Base-by-base conservation (phyloP, 2,329 filamentous ascomycete species). In the Stagonosporopsis chrysanthemi region DNA sequence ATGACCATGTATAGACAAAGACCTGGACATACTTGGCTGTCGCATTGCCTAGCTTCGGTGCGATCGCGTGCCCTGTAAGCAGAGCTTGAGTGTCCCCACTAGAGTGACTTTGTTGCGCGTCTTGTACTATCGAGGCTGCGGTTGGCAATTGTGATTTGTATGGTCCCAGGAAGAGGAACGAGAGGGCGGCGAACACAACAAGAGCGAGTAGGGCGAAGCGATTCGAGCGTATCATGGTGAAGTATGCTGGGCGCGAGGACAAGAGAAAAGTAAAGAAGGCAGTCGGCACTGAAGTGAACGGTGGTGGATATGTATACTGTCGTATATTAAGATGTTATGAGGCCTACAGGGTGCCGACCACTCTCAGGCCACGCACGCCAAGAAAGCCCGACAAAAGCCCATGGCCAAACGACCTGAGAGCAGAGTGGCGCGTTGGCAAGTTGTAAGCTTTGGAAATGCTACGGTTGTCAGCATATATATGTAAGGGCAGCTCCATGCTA, bases 21-120 rank as follows among this genome's bases (percentile, higher is more conserved):
- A 58, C 24, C 23, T 52, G 14, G 31, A 72, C 75, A 35, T 75
- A 76, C 75, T 94, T 95, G 51, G 86, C 81, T 6, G 91, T 95
- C 58, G 89, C 90, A 77, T 95, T 95, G 71, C 90, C 91, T 50
- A 95, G 80, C 77, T 91, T 92, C 1, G 90, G 88, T 47, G 90
- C 90, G 68, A 92, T 94, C 3, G 87, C 88, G 52, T 86, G 86
- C 53, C 90, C 90, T 17, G 83, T 81, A 22, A 92, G 80, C 35
- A 72, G 63, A 11, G 70, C 60, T n/a, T 53, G 49, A n/a, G 17
- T 53, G 14, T 41, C 35, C 35, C 63, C 64, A 55, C 72, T 70
- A 22, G 60, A 56, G 60, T 60, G 56, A 46, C 60, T 53, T 43
- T 67, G 47, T 45, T 62, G 52, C 40, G 64, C 61, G 46, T 56